phyloP scores from a whole-genome alignment of 345 rosid species.

The Aquilaria yunnanensis region DNA sequence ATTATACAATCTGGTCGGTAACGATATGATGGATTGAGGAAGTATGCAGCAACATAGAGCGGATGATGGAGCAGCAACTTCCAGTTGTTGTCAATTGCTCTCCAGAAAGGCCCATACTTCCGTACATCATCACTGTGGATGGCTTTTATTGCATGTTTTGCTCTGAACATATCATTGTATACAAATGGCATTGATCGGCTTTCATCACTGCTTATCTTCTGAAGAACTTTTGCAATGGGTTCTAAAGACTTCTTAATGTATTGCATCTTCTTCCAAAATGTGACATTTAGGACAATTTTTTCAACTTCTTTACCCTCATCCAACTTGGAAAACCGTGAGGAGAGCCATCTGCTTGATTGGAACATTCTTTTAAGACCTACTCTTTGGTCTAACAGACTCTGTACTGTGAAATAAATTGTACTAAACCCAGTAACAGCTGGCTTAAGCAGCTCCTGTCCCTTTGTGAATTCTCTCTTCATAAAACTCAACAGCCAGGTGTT shows the following conservation, averaged over 20 bases:
- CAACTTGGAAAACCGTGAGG: conserved; percentile 41
- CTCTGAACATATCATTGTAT: conserved; percentile 51
- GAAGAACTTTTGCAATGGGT: conserved; percentile 56
- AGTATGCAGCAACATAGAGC: conserved; percentile 82
- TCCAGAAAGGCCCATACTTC: conserved; percentile 76
- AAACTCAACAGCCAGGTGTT: conserved; percentile 47
- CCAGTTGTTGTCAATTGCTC: conserved; percentile 69
- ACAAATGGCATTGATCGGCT: conserved; percentile 44
- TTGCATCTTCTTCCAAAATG: conserved; percentile 74
- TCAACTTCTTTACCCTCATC: conserved; percentile 65
- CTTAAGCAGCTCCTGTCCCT: conserved; percentile 65
- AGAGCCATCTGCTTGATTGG: conserved; percentile 62
- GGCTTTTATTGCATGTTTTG: conserved; percentile 55
- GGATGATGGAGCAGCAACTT: conserved; percentile 77
- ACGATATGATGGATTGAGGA: conserved; percentile 80
- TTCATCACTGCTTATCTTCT: conserved; percentile 37
- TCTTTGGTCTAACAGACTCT: conserved; percentile 51
- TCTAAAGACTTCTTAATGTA: conserved; percentile 56
- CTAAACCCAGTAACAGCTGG: conserved; percentile 37
- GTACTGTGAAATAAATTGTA: conserved; percentile 51
- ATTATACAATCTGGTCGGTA: conserved; percentile 63
- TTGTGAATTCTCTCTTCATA: conserved; percentile 63
- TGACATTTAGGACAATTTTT: conserved; percentile 40
- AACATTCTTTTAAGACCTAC: conserved; percentile 56
- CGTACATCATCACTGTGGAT: conserved; percentile 54